These are phyloP conservation scores for Wickerhamomyces hampshirensis DNA, from an alignment of 805 yeast genomes.

Conservation along the genomic window DNA sequence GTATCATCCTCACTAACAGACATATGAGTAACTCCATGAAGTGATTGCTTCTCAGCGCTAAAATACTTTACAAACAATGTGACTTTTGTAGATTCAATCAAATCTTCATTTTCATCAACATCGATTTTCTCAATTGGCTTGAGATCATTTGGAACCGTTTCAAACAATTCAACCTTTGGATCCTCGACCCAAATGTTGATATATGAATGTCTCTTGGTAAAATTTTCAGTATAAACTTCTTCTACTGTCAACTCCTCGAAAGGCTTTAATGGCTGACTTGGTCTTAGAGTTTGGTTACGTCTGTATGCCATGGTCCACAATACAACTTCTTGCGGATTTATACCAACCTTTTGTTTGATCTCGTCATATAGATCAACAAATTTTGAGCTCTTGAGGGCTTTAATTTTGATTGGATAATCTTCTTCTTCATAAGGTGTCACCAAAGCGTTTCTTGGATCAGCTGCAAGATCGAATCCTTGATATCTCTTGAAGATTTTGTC, in stretches of 20 bases:
- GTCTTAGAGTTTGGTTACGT: constrained; percentile 25
- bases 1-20: constrained; percentile 44
- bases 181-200: constrained; percentile 68
- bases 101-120: constrained; percentile 14
- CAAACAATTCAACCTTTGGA: constrained; percentile 24
- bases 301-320: constrained; percentile 66
- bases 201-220: constrained; percentile 42
- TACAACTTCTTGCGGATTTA: constrained; percentile 36
- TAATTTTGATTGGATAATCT: constrained; percentile 44
- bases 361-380: constrained; percentile 44
- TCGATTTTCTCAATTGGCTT: constrained; percentile 6
- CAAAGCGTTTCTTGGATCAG: constrained; percentile 46
- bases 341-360: constrained; percentile 42
- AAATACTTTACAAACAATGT: constrained; percentile 59
- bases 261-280: constrained; percentile 68
- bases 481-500: constrained; percentile 49
- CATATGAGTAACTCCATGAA: constrained; percentile 65
- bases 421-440: constrained; percentile 42
- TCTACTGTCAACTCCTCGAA: constrained; percentile 40
- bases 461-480: constrained; percentile 73
- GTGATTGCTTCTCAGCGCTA: constrained; percentile 46
- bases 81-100: constrained; percentile 24
- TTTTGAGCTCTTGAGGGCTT: constrained; percentile 52
- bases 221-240: constrained; percentile 43
- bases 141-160: constrained; percentile 2